A percentile compares a stretch with the other conserved stretches of the same genome.
Conservation (phyloP, 768 basidiomycete genomes). For the Glaciozyma antarctica region DNA sequence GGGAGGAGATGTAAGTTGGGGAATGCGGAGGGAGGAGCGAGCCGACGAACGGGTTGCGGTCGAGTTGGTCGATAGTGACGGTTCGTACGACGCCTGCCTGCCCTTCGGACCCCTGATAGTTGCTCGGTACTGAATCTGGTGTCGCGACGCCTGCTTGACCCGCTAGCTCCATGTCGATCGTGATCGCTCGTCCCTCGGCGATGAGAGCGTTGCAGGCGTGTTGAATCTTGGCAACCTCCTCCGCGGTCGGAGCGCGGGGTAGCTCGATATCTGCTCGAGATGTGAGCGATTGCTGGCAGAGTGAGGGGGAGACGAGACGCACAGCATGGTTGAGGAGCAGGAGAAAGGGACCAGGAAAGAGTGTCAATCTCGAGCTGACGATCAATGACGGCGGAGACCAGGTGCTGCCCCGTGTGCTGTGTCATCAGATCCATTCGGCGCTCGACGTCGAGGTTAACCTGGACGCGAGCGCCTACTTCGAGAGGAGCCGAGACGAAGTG, state of each 20-base stretch:
- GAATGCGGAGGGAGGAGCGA: not conserved
- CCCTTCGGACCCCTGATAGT: slow-evolving; percentile 52
- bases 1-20: slow-evolving; percentile 25
- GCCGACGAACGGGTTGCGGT: slow-evolving; percentile 60
- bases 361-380: slow-evolving; percentile 49
- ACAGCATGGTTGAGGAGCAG: too few species aligned
- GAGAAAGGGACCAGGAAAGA: slow-evolving; percentile 57
- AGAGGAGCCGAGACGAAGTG: slow-evolving; percentile 57
- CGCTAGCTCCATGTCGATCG: slow-evolving; percentile 63
- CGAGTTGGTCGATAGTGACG: slow-evolving; percentile 70
- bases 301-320: slow-evolving; percentile 42
- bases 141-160: slow-evolving; percentile 35
- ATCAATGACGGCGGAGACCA: slow-evolving; percentile 67
- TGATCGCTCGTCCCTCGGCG: slow-evolving; percentile 57
- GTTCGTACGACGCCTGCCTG: slow-evolving; percentile 50
- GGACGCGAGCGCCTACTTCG: slow-evolving; percentile 47
- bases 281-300: slow-evolving; percentile 44
- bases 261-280: slow-evolving; percentile 67
- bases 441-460: slow-evolving; percentile 54
- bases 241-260: slow-evolving; percentile 54
- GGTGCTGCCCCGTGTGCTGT: slow-evolving; percentile 74
- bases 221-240: slow-evolving; percentile 57
- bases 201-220: slow-evolving; percentile 57
- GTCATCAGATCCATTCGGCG: slow-evolving; percentile 70
- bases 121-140: slow-evolving; percentile 51